Evolutionary conservation across 2,329 filamentous ascomycete genomes (phyloP).

Genomic region (Metarhizium humberi): DNA sequence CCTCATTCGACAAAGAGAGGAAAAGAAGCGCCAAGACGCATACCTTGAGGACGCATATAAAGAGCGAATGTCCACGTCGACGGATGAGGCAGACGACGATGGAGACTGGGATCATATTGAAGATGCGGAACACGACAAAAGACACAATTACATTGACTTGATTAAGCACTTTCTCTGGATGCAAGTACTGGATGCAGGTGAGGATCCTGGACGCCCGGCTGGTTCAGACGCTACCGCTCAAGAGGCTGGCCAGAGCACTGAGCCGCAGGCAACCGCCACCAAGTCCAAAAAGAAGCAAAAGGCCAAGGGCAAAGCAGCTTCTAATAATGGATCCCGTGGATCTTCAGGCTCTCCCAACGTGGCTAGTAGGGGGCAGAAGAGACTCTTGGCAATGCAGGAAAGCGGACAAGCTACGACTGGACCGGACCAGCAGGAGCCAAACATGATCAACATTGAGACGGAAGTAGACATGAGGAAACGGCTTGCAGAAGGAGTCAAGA

Average conservation of each 20-base stretch:
- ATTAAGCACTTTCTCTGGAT: slow-evolving; percentile 21
- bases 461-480: slow-evolving; percentile 18
- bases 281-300: slow-evolving; percentile 11
- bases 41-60: slow-evolving; percentile 17
- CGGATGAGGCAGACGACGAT: slow-evolving; percentile 11
- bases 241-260: not conserved
- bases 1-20: slow-evolving; percentile 13
- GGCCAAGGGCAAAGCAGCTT: slow-evolving; percentile 8
- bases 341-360: not conserved
- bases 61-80: slow-evolving; percentile 13
- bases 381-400: slow-evolving; percentile 1
- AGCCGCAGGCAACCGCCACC: slow-evolving; percentile 2
- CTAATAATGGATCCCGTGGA: not conserved
- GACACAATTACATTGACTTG: slow-evolving; percentile 17
- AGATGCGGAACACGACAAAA: slow-evolving; percentile 13
- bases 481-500: slow-evolving; percentile 16
- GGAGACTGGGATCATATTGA: slow-evolving; percentile 19
- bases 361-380: not conserved
- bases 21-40: slow-evolving; percentile 16
- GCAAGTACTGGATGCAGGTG: slow-evolving; percentile 2
- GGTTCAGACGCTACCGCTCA: not conserved
- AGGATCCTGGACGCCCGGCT: not conserved
- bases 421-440: slow-evolving; percentile 10
- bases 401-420: not conserved
- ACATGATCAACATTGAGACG: slow-evolving; percentile 19